A percentile compares a stretch with the other conserved stretches of the same genome.
phyloP scores from a whole-genome alignment of 345 rosid species.

The Leavenworthia alabamica region DNA sequence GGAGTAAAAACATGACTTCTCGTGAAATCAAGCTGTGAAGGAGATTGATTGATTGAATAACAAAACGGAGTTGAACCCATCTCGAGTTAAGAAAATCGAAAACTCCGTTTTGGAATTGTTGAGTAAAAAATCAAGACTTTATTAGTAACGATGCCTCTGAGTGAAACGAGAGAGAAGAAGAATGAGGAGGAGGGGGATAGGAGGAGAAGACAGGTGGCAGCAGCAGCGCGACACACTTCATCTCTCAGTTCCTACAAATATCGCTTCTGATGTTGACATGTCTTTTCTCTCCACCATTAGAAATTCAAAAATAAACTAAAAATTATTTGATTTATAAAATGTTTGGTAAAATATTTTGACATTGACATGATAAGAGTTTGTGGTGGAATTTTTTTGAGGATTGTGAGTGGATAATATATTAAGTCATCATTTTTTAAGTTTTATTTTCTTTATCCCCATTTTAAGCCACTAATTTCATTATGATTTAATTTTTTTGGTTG shows the following conservation, averaged over 20 bases:
- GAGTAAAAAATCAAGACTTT: no score
- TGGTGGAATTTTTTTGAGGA: no score
- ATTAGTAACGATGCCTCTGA: no score
- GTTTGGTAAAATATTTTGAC: not conserved
- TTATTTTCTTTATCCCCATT: constrained; percentile 11
- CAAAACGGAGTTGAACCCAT: constrained; percentile 63
- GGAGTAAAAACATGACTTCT: constrained; percentile 44
- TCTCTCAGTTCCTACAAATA: no score
- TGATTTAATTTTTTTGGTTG: no score
- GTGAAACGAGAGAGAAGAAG: constrained; percentile 4
- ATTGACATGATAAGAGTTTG: no score
- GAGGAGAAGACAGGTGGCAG: constrained; percentile 39
- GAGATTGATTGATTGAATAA: constrained; percentile 43
- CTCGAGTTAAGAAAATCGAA: not conserved
- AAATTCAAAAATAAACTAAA: no score
- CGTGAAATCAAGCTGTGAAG: constrained; percentile 38
- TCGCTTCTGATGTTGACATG: constrained; percentile 18
- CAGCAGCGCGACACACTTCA: not conserved
- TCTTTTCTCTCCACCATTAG: constrained; percentile 20
- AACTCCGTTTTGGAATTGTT: no score
- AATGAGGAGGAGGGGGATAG: constrained; percentile 20
- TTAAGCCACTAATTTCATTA: no score
- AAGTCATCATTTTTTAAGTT: not conserved
- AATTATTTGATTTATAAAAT: not conserved
- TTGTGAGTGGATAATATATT: constrained; percentile 17